phyloP scores from a whole-genome alignment of 2,329 filamentous ascomycete species.

The Pseudogymnoascus sp. region DNA sequence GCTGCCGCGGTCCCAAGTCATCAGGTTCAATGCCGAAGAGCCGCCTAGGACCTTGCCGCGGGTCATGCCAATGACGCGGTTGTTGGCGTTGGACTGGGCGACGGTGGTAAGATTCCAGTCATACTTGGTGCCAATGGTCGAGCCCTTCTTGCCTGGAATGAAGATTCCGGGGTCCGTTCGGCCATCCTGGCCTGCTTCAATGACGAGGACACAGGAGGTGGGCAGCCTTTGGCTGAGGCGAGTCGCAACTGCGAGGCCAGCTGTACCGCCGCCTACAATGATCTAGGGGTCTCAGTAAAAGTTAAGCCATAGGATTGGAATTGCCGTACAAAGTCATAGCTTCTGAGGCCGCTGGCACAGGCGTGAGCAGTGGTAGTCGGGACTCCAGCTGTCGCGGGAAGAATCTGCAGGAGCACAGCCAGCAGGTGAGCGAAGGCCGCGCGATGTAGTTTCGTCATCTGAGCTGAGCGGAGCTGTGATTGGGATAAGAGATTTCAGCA shows the following conservation, averaged over 20 bases:
- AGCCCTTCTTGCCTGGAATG: background rate
- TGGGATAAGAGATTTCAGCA: background rate
- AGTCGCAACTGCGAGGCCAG: slow-evolving; percentile 1
- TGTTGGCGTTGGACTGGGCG: slow-evolving; percentile 11
- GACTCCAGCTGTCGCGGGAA: background rate
- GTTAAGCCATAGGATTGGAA: too few relatives aligned
- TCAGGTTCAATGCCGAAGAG: slow-evolving; percentile 27
- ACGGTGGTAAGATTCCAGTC: slow-evolving; percentile 4
- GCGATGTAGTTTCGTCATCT: background rate
- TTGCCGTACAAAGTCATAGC: slow-evolving; percentile 2
- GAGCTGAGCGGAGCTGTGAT: background rate
- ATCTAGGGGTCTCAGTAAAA: background rate
- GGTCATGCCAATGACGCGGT: slow-evolving; percentile 23
- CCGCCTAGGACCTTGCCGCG: slow-evolving; percentile 33
- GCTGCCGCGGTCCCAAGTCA: slow-evolving; percentile 22
- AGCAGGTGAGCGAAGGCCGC: background rate
- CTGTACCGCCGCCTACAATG: background rate
- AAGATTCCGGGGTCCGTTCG: background rate
- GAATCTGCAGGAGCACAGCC: background rate
- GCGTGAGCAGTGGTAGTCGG: background rate
- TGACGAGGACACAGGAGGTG: background rate
- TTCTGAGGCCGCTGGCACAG: background rate
- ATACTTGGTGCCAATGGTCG: slow-evolving; percentile 2
- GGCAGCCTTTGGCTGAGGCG: background rate
- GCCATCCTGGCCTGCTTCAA: background rate